phyloP scores from a whole-genome alignment of 2,329 filamentous ascomycete species.

The Xenoacremonium recifei region DNA sequence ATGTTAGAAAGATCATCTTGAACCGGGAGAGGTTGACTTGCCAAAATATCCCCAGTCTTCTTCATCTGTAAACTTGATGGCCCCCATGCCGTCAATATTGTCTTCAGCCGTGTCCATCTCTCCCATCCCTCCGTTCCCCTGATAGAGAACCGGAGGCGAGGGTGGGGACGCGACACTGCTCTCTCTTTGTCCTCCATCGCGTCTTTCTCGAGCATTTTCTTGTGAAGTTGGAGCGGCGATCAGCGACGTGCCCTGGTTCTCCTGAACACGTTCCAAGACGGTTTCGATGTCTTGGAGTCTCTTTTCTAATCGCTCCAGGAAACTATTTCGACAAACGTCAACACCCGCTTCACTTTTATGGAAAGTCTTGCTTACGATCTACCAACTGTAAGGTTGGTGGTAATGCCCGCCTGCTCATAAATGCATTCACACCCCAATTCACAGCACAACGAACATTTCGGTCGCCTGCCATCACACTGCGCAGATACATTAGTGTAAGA shows the following conservation, averaged over 20 bases:
- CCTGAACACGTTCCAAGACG: background rate
- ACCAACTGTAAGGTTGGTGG: conserved; percentile 8
- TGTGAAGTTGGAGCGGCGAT: too few relatives aligned
- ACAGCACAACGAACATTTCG: conserved; percentile 9
- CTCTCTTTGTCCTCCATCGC: too few relatives aligned
- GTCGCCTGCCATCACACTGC: conserved; percentile 12
- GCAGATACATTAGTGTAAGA: background rate
- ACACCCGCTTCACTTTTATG: background rate
- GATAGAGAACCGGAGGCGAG: background rate
- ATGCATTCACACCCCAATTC: conserved; percentile 12
- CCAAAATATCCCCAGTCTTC: conserved; percentile 15
- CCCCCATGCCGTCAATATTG: conserved; percentile 13
- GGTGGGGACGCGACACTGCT: background rate
- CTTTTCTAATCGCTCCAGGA: background rate
- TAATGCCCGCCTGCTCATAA: conserved; percentile 10
- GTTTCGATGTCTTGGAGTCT: background rate
- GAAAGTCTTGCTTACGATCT: conserved; percentile 6
- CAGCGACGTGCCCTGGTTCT: background rate
- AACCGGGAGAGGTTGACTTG: background rate
- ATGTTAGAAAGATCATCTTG: background rate
- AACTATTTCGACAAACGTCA: background rate
- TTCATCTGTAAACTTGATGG: conserved; percentile 12
- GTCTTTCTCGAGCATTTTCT: too few relatives aligned
- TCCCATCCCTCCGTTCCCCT: conserved; percentile 5
- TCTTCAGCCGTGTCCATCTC: conserved; percentile 8